Base-by-base conservation (phyloP, 305 asterid species). In the Fraxinus nigra region DNA sequence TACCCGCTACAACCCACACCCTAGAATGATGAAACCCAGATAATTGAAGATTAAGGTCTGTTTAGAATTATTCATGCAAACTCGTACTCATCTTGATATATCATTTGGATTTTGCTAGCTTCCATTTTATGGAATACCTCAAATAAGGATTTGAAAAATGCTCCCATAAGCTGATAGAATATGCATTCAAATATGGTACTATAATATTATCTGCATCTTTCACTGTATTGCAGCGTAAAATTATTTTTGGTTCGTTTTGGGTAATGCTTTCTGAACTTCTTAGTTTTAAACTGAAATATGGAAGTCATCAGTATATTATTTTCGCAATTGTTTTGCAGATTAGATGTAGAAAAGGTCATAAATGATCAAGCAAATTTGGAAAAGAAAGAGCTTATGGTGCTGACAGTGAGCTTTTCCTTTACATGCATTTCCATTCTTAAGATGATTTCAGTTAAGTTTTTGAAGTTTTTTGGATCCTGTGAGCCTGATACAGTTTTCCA, bases 331-430 rank as follows among this genome's bases (percentile, higher is more conserved):
- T 48, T 82, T 35, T 72, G 82, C 97, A 96, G 98, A 87, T 84
- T 86, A 84, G 97, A 93, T 79, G 81, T 94, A 2, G 91, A 92
- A 82, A 91, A 93, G 86, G 88, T 92, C 26, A 38, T 84, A 30
- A 90, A 81, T 1, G 94, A 92, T 73, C 97, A 92, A 86, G 87
- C 78, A 34, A 89, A 84, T 70, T 78, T 90, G 91, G 98, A 88
- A 78, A 91, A 83, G 85, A 93, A 90, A 85, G 97, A 91, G 92
- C 86, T 92, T 0, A 88, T 85, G 1, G 79, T 92, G 76, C 82
- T 94, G 5, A 75, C 92, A 34, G 79, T 89, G 81, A 86, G 91
- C 87, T 74, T 97, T 43, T 89, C 87, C 69, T 86, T 96, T 16
- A 89, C 88, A 6, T 88, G 92, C 86, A 74, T 91, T 37, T 93